phyloP scores from a whole-genome alignment of 345 rosid genomes.

The Geranium rotundifolium region DNA sequence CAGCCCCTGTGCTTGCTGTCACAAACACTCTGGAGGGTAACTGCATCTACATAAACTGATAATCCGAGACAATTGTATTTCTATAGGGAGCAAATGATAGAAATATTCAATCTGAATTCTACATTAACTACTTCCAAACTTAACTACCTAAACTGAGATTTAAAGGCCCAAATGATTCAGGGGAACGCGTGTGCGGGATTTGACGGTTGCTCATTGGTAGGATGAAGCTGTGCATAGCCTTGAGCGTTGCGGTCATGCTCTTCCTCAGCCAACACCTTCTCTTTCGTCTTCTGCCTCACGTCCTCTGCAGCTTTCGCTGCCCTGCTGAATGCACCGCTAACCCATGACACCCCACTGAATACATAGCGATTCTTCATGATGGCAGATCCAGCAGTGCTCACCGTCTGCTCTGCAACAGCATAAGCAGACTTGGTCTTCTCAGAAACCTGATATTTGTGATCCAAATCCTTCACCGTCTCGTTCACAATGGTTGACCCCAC shows the following conservation, averaged over 20 bases:
- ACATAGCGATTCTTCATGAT: constrained; percentile 81
- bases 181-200: constrained; percentile 42
- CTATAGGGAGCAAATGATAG: too few species aligned
- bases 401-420: constrained; percentile 81
- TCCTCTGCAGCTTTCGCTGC: constrained; percentile 86
- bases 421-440: constrained; percentile 79
- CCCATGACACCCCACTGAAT: constrained; percentile 74
- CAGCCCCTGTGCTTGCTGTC: too few species aligned
- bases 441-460: constrained; percentile 80
- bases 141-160: not conserved
- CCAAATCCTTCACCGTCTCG: constrained; percentile 73
- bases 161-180: constrained; percentile 11
- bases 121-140: not conserved
- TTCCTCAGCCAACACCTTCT: constrained; percentile 64
- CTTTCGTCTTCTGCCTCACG: constrained; percentile 74
- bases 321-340: constrained; percentile 62
- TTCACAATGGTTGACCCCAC: constrained; percentile 67
- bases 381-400: constrained; percentile 65
- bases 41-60: too few species aligned
- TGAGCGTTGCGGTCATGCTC: constrained; percentile 19
- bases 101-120: too few species aligned
- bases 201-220: constrained; percentile 10
- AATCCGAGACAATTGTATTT: too few species aligned
- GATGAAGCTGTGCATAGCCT: constrained; percentile 32
- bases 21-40: too few species aligned